Percentiles rank a stretch among this genome's conserved stretches.
Evolutionary conservation across 2,329 filamentous ascomycete genomes (phyloP).

Genomic region (Seiridium cupressi): DNA sequence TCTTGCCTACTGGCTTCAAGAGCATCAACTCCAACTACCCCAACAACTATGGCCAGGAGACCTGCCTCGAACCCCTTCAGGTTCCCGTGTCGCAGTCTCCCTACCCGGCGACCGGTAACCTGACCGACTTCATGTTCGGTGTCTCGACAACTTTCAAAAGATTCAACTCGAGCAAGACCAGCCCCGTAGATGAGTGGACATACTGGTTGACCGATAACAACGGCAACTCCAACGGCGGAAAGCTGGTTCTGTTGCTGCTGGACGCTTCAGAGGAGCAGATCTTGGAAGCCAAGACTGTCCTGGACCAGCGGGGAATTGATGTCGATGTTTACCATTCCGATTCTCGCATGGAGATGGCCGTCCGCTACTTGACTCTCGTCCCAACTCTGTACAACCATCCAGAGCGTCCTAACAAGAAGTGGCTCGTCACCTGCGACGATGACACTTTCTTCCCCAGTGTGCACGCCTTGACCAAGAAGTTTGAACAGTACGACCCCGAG

Average conservation of each 20-base stretch:
- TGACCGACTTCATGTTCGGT: constrained; percentile 57
- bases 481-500: constrained; percentile 50
- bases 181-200: constrained; percentile 56
- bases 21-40: constrained; percentile 45
- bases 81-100: constrained; percentile 50
- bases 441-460: constrained; percentile 65
- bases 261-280: constrained; percentile 52
- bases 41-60: constrained; percentile 35
- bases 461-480: constrained; percentile 47
- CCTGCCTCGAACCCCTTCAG: constrained; percentile 48
- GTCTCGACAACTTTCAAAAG: constrained; percentile 57
- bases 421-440: constrained; percentile 63
- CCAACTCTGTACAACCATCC: constrained; percentile 53
- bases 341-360: constrained; percentile 53
- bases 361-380: constrained; percentile 55
- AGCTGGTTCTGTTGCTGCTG: constrained; percentile 52
- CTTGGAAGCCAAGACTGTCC: constrained; percentile 43
- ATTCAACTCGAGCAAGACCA: constrained; percentile 49
- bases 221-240: constrained; percentile 55
- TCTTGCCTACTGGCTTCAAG: constrained; percentile 46
- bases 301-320: constrained; percentile 50
- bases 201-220: constrained; percentile 59
- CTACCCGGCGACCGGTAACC: constrained; percentile 48
- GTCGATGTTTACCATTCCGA: constrained; percentile 57
- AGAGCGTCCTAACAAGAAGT: constrained; percentile 48